Base-by-base conservation (phyloP, 2,329 filamentous ascomycete genomes). In the Paradendryphiella salina region DNA sequence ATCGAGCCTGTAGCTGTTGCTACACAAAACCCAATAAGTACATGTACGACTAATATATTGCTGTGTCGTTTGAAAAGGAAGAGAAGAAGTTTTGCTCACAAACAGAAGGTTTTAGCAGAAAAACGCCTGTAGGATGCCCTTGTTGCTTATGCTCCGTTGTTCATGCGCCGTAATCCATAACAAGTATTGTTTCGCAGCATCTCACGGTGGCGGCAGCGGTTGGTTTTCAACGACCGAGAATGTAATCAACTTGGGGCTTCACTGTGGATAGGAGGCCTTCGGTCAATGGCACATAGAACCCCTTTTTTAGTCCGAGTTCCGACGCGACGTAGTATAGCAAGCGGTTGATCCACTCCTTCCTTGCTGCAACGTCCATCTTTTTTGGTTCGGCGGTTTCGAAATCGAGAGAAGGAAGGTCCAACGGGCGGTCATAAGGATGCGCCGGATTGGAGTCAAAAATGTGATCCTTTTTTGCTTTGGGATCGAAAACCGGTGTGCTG, bases 271-370 rank as follows among this genome's bases (percentile, higher is more conserved):
- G 33, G 20, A 52, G 56, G 4, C 64, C 64, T 28, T 67, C 64
- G 2, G 54, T 57, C 4, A 52, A 31, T 3, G 64, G 60, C 4
- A 67, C 52, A n/a, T 51, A 60, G n/a, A 69, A 28, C 1, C 55
- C 67, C 49, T 66, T 67, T 43, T 65, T 65, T 7, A 69, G 61
- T 0, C 66, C 66, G 4, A 70, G 33, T 18, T 67, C 62, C 1
- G 46, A 52, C 0, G 50, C 65, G 1, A 60, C 37, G 28, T 65
- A 70, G 26, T 64, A 67, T 15, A 67, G 31, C 23, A 69, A 36
- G 0, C 59, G 37, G 29, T 69, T 67, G 7, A 70, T 23, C 67
- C 66, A 69, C 37, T 66, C 63, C 0, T 64, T 46, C 5, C 58
- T 39, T 0, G 60, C 64, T 0, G 51, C 47, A 0, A 70, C 52